Evolutionary conservation across 2,329 filamentous ascomycete species (phyloP).

Genomic region (Nigrospora osmanthi): DNA sequence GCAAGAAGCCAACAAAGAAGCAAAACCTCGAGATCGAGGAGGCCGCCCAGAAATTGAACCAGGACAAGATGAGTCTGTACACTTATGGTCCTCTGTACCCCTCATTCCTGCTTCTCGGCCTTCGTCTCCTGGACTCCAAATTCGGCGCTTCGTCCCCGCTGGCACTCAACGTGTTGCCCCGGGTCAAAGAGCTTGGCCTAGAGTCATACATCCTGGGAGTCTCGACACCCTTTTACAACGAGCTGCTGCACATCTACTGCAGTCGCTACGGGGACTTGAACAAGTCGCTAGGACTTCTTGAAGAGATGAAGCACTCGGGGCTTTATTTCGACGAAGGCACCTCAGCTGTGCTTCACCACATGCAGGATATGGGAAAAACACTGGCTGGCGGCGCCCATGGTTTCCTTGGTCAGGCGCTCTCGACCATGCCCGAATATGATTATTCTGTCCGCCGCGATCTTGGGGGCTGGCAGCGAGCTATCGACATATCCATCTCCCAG

Average conservation of each 20-base stretch:
- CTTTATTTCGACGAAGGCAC: slow-evolving; percentile 48
- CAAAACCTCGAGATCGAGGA: not conserved
- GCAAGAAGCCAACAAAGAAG: slow-evolving; percentile 6
- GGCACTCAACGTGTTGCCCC: slow-evolving; percentile 54
- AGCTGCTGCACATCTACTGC: slow-evolving; percentile 56
- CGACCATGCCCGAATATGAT: slow-evolving; percentile 29
- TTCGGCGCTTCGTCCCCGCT: slow-evolving; percentile 53
- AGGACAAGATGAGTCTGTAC: slow-evolving; percentile 35
- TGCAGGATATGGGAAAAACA: slow-evolving; percentile 15
- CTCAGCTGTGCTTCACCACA: slow-evolving; percentile 24
- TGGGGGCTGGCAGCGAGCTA: slow-evolving; percentile 17
- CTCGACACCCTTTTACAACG: slow-evolving; percentile 62
- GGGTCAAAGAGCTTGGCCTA: slow-evolving; percentile 59
- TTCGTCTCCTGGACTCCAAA: slow-evolving; percentile 46
- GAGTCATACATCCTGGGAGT: slow-evolving; percentile 66
- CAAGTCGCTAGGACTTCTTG: slow-evolving; percentile 46
- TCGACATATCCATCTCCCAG: slow-evolving; percentile 17
- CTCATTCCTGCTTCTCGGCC: slow-evolving; percentile 47
- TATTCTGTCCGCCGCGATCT: slow-evolving; percentile 17
- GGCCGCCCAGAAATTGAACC: not conserved
- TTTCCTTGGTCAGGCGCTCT: slow-evolving; percentile 21
- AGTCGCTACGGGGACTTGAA: slow-evolving; percentile 48
- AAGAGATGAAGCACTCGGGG: slow-evolving; percentile 59
- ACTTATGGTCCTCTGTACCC: slow-evolving; percentile 59
- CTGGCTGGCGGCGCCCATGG: slow-evolving; percentile 10